phyloP scores from a whole-genome alignment of 768 basidiomycete species.

The Amanita muscaria region DNA sequence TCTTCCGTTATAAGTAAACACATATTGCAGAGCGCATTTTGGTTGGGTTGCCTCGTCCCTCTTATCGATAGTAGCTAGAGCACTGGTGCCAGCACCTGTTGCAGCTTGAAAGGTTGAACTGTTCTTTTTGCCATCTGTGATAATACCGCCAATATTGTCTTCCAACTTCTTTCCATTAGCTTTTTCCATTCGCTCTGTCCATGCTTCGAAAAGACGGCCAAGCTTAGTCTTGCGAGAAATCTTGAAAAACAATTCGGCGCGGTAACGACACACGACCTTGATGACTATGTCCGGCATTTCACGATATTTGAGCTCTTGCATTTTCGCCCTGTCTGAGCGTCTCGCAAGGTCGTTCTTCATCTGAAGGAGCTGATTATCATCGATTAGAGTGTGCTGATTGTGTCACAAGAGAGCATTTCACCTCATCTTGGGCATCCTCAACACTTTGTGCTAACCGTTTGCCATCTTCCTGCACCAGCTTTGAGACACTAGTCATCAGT shows the following conservation, averaged over 20 bases:
- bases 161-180: conserved; percentile 37
- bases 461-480: conserved; percentile 61
- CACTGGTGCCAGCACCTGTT: conserved; percentile 42
- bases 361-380: conserved; percentile 49
- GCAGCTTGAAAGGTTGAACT: too few relatives aligned
- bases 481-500: conserved; percentile 8
- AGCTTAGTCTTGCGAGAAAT: conserved; percentile 87
- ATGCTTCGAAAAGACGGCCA: conserved; percentile 73
- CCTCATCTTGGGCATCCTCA: conserved; percentile 85
- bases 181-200: conserved; percentile 84
- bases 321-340: conserved; percentile 68
- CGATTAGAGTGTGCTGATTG: conserved; percentile 1
- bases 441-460: conserved; percentile 72
- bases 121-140: conserved; percentile 14
- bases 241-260: conserved; percentile 88
- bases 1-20: conserved; percentile 79
- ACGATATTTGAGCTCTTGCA: conserved; percentile 73
- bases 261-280: conserved; percentile 82
- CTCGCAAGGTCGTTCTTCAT: conserved; percentile 80
- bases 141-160: conserved; percentile 10
- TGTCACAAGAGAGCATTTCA: too few relatives aligned
- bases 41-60: conserved; percentile 24
- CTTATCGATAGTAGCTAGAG: too few relatives aligned
- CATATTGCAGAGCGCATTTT: conserved; percentile 57
- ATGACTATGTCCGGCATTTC: conserved; percentile 87